Base-by-base conservation (phyloP, 495 filamentous ascomycete genomes). In the Trichoderma parareesei region DNA sequence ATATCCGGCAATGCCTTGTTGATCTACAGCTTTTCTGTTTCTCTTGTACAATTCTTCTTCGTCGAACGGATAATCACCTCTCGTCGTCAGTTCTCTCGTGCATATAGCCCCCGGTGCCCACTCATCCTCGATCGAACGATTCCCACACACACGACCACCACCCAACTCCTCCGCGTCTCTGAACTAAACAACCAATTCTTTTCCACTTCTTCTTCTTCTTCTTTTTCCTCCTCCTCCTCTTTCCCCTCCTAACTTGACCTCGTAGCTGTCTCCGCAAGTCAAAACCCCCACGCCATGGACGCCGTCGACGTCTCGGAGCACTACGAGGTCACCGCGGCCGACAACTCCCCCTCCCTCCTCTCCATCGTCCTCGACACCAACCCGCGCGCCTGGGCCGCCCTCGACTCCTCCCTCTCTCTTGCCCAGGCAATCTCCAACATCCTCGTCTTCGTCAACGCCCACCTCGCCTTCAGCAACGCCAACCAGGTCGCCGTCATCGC, bases 301-400 rank as follows among this genome's bases (percentile, higher is more conserved):
- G 83, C 86, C 63, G 88, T 97, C 71, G 92, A 97, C 79, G 92
- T 88, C 69, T 93, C 92, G 66, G 87, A 91, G 69, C 91, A 94
- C 76, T 90, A 90, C 70, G 87, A 87, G 69, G 81, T 81, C 64
- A 76, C 78, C 67, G 78, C 81, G 44, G 77, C 84, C 33, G 88
- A 85, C 64, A 86, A 87, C 60, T 78, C 90, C 4, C 92, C 95
- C 0, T 96, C 94, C 38, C 87, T 98, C 48, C 85, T 96, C 62
- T 89, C 90, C 66, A 87, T 98, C 71, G 84, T 98, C 75, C 82
- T 98, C 78, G 94, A 98, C 78, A 97, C 94, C 49, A 98, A 98
- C 72, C 95, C 94, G 1, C 90, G 89, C 69, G 92, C 94, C 72
- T 98, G 94, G 94, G 86, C 90, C 4, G 81, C 89, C 60, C 84